Evolutionary conservation across 768 basidiomycete species (phyloP).

Genomic region (Austroboletus festivus): DNA sequence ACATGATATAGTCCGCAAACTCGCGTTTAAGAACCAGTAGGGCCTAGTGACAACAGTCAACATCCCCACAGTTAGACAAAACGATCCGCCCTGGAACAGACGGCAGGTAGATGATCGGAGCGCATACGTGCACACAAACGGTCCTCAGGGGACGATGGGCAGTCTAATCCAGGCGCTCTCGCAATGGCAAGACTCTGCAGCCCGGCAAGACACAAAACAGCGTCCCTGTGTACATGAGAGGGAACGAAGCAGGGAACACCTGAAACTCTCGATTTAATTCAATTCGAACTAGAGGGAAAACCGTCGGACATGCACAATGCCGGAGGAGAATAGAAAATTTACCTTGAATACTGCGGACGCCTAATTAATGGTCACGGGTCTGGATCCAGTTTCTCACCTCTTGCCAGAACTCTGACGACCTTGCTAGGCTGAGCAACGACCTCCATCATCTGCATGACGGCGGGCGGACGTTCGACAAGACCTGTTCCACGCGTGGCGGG

Average conservation of each 20-base stretch:
- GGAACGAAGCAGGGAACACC: slow-evolving; percentile 19
- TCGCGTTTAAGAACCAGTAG: slow-evolving; percentile 9
- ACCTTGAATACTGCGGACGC: slow-evolving; percentile 22
- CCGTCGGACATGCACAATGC: not conserved
- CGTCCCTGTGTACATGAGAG: slow-evolving; percentile 19
- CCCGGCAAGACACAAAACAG: slow-evolving; percentile 23
- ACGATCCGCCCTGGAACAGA: slow-evolving; percentile 17
- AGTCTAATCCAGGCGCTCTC: slow-evolving; percentile 16
- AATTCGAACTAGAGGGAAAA: slow-evolving; percentile 6
- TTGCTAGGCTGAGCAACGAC: slow-evolving; percentile 69
- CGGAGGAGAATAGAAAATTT: not conserved
- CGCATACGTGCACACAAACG: slow-evolving; percentile 24
- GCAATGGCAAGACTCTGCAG: slow-evolving; percentile 22
- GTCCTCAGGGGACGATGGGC: slow-evolving; percentile 22
- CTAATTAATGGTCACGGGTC: slow-evolving; percentile 22
- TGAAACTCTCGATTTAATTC: slow-evolving; percentile 18
- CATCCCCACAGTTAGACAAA: slow-evolving; percentile 19
- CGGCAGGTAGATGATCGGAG: slow-evolving; percentile 15
- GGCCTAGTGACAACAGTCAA: slow-evolving; percentile 14
- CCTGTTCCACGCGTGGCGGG: slow-evolving; percentile 31
- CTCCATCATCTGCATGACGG: slow-evolving; percentile 82
- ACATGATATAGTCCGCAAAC: slow-evolving; percentile 28
- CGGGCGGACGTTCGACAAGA: slow-evolving; percentile 74
- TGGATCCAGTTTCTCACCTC: slow-evolving; percentile 80
- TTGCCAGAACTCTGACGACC: slow-evolving; percentile 74